Evolutionary conservation across 257 asterid genomes (phyloP).

Genomic region (Linaria vulgaris): DNA sequence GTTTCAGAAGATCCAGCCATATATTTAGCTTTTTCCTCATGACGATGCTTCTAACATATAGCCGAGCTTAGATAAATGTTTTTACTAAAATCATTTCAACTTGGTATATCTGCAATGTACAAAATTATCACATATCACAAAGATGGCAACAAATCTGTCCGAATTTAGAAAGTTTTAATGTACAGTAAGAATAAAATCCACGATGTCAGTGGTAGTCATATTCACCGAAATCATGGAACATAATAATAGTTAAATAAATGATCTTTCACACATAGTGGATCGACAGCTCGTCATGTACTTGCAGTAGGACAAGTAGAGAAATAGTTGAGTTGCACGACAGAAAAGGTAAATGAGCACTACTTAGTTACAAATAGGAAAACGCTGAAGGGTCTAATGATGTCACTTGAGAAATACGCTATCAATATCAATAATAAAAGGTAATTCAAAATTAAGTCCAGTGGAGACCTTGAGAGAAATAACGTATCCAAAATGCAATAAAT

Average conservation of each 20-base stretch:
- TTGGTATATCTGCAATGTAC: not conserved
- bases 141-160: not conserved
- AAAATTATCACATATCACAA: not conserved
- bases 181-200: not conserved
- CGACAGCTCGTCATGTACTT: not conserved
- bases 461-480: not conserved
- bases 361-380: too few relatives aligned
- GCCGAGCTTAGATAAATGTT: not conserved
- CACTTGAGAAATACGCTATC: not conserved
- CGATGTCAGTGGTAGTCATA: not conserved
- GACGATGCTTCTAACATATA: constrained; percentile 4
- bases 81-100: constrained; percentile 1
- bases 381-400: not conserved
- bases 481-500: constrained; percentile 5
- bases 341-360: not conserved
- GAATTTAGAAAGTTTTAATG: not conserved
- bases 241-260: not conserved
- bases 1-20: not conserved
- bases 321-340: not conserved
- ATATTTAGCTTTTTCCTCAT: not conserved
- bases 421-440: constrained; percentile 7
- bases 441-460: constrained; percentile 2
- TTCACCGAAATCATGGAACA: not conserved
- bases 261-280: constrained; percentile 2
- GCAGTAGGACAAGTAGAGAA: not conserved